These are phyloP conservation scores for Phalaenopsis equestris DNA, from an alignment of 106 monocot genomes.

Conservation along the genomic window DNA sequence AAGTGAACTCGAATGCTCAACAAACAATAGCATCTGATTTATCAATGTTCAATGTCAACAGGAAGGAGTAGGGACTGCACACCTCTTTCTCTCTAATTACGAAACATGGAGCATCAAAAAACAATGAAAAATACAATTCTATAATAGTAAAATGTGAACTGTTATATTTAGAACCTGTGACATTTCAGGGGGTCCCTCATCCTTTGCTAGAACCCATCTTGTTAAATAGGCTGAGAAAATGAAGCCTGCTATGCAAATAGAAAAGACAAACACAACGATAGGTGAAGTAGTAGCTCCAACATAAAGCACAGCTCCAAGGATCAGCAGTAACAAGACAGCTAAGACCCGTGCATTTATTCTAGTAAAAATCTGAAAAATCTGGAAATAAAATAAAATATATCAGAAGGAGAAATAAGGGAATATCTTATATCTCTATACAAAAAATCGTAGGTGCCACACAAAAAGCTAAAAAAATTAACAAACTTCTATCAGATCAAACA, in stretches of 20 bases:
- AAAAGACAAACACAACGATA: constrained; percentile 83
- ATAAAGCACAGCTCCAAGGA: constrained; percentile 63
- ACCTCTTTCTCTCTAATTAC: background rate
- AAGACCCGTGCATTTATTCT: constrained; percentile 75
- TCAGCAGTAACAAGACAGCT: constrained; percentile 52
- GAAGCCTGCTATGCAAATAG: constrained; percentile 73
- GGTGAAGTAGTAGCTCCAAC: constrained; percentile 85
- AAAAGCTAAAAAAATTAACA: background rate
- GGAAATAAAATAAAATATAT: constrained; percentile 20
- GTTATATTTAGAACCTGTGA: constrained; percentile 44
- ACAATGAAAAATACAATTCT: background rate
- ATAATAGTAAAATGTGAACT: background rate
- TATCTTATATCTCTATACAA: background rate
- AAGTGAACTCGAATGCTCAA: background rate
- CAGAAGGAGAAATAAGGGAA: background rate
- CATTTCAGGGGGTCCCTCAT: constrained; percentile 99
- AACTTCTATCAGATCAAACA: background rate
- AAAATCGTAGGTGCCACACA: background rate
- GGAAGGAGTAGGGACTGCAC: background rate
- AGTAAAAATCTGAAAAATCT: constrained; percentile 71
- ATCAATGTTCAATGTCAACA: background rate
- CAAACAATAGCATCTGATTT: background rate
- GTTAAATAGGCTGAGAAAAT: constrained; percentile 79
- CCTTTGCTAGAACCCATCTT: constrained; percentile 98
- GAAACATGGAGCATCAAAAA: background rate